Evolutionary conservation across 2,329 filamentous ascomycete species (phyloP), one percentile per base, ranked within the genome.

Genomic region (Chaetomium olivaceum): DNA sequence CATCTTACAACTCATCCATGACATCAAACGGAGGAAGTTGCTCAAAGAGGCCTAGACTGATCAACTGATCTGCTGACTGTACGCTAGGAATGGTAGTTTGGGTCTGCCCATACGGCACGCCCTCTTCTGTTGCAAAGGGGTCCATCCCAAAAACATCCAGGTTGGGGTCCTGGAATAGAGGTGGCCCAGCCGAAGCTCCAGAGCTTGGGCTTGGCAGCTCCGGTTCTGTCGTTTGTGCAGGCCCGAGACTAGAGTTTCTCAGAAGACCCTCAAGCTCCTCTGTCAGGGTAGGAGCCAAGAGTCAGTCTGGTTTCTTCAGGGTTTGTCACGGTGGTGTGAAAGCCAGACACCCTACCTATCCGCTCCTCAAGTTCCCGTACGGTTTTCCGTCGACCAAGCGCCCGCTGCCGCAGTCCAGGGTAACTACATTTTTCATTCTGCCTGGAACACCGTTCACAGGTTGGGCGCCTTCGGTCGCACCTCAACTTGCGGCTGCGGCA

Each of bases 31-130:
- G 69, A 1, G 74, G 76, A 1, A 74, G 69, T 55, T 74, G 69
- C 60, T 77, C 75, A 61, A 73, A 74, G 2, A 75, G 69, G 1
- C 74, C 74, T 9, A 73, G 71, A 33, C 68, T 63, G 5, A 72
- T 64, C 16, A 76, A 19, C 21, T 73, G 67, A 12, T 61, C 60
- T 25, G 43, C 8, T 2, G 54, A 21, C 43, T 46, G 43, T 21
- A 46, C 19, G 1, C 19, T 36, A 4, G n/a, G 55, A 2, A 1
- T 23, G 9, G 21, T 12, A 19, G 21, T 2, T 14, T 43, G n/a
- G 4, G 11, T 16, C 23, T 25, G n/a, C n/a, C 6, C 54, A 16
- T 21, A 33, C 21, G 54, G 31, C 54, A 36, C 19, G 7, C 23
- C 31, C 19, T 56, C 7, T 9, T 19, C 14, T 27, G 8, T 14